These are phyloP conservation scores for Solanum arcanum DNA, from an alignment of 257 asterid genomes.

Conservation along the genomic window DNA sequence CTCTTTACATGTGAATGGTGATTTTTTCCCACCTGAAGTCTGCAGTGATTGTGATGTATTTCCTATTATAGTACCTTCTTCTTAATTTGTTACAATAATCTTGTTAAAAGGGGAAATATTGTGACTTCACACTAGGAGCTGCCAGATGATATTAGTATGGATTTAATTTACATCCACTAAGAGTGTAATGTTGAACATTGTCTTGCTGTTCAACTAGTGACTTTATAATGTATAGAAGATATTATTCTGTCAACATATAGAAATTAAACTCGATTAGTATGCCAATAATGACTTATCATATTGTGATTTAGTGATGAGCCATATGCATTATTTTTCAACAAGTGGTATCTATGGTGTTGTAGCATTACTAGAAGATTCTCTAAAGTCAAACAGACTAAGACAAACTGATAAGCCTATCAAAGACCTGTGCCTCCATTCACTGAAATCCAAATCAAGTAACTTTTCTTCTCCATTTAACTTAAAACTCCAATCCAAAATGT, in stretches of 20 bases:
- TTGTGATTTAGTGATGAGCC: background rate
- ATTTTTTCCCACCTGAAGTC: background rate
- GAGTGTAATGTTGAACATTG: background rate
- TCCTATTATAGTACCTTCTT: background rate
- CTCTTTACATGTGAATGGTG: background rate
- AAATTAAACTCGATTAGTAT: background rate
- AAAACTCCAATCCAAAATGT: slow-evolving; percentile 53
- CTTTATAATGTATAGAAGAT: background rate
- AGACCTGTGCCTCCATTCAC: background rate
- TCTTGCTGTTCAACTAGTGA: background rate
- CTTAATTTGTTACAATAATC: background rate
- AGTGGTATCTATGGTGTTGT: background rate
- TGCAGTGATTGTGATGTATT: background rate
- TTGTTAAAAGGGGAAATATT: background rate
- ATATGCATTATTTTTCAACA: background rate
- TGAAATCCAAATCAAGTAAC: background rate
- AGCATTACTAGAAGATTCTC: background rate
- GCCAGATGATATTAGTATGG: background rate
- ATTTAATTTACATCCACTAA: background rate
- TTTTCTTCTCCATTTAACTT: slow-evolving; percentile 8
- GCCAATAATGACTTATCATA: background rate
- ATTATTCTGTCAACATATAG: background rate
- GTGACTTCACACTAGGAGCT: background rate
- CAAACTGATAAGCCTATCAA: background rate
- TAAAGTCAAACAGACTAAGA: background rate